Evolutionary conservation across 257 asterid species (phyloP).

Genomic region (Cinchona pubescens): DNA sequence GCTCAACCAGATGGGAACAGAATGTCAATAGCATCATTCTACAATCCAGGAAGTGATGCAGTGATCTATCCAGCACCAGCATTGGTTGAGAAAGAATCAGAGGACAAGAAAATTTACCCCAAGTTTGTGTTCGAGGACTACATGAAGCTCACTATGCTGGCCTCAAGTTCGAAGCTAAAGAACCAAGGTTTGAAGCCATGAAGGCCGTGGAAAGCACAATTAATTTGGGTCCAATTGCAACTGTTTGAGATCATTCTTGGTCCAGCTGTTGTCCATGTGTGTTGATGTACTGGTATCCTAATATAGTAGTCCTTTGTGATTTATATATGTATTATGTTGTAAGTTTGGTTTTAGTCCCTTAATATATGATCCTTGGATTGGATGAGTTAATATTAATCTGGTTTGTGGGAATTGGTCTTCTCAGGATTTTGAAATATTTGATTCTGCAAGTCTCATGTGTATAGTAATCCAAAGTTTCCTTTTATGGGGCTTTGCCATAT

Average conservation of each 20-base stretch:
- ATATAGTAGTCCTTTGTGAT: neutral
- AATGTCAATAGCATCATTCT: slow-evolving; percentile 68
- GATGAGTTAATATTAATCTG: neutral
- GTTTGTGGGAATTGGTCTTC: neutral
- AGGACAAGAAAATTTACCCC: slow-evolving; percentile 43
- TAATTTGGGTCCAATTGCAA: slow-evolving; percentile 46
- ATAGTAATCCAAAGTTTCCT: neutral
- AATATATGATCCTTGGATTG: slow-evolving; percentile 1
- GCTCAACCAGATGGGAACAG: slow-evolving; percentile 56
- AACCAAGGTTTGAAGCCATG: slow-evolving; percentile 74
- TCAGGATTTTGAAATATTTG: neutral
- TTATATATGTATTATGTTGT: neutral
- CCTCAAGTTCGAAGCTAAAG: slow-evolving; percentile 70
- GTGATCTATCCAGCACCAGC: slow-evolving; percentile 58
- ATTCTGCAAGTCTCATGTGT: neutral
- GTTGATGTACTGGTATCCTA: slow-evolving; percentile 23
- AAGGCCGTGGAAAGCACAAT: slow-evolving; percentile 38
- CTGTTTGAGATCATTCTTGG: slow-evolving; percentile 33
- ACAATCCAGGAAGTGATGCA: slow-evolving; percentile 64
- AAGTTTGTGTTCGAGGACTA: slow-evolving; percentile 74
- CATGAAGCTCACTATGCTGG: slow-evolving; percentile 66
- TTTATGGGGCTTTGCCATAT: neutral
- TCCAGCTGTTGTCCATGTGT: slow-evolving; percentile 8
- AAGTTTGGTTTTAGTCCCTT: neutral
- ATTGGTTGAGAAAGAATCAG: slow-evolving; percentile 46